These are phyloP conservation scores for Penicillium angulare DNA, from an alignment of 495 filamentous ascomycete species.

Conservation along the genomic window DNA sequence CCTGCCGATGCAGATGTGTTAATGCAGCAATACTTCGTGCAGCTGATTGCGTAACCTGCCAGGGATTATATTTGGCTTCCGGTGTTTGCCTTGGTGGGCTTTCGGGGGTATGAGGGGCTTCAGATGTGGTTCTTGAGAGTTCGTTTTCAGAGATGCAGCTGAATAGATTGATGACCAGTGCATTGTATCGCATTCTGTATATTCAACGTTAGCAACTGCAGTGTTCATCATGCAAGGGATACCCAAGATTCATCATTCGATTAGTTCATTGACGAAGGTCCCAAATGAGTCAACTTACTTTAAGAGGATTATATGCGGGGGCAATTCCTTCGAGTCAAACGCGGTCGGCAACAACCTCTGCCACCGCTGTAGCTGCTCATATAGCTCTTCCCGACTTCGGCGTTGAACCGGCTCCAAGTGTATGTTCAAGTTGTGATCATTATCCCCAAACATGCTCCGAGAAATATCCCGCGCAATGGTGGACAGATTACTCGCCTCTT, in stretches of 20 bases:
- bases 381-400: constrained; percentile 31
- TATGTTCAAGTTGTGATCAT: background rate
- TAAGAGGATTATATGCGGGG: constrained; percentile 41
- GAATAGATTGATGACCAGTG: constrained; percentile 41
- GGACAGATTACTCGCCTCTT: constrained; percentile 39
- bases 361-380: constrained; percentile 35
- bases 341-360: constrained; percentile 29
- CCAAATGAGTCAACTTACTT: constrained; percentile 21
- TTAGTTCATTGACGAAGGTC: background rate
- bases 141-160: constrained; percentile 26
- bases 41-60: constrained; percentile 23
- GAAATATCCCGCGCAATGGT: constrained; percentile 45
- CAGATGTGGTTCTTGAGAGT: constrained; percentile 12
- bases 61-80: constrained; percentile 22
- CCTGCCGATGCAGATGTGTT: constrained; percentile 31
- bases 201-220: no score
- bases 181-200: constrained; percentile 43
- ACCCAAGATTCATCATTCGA: background rate
- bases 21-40: constrained; percentile 37
- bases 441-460: constrained; percentile 30
- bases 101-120: constrained; percentile 32
- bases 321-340: constrained; percentile 25
- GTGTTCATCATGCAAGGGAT: no score
- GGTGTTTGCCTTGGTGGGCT: constrained; percentile 29
- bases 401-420: constrained; percentile 12